Evolutionary conservation across 371 early-diverging fungal genomes (phyloP).

Genomic region (Mortierella sp.): DNA sequence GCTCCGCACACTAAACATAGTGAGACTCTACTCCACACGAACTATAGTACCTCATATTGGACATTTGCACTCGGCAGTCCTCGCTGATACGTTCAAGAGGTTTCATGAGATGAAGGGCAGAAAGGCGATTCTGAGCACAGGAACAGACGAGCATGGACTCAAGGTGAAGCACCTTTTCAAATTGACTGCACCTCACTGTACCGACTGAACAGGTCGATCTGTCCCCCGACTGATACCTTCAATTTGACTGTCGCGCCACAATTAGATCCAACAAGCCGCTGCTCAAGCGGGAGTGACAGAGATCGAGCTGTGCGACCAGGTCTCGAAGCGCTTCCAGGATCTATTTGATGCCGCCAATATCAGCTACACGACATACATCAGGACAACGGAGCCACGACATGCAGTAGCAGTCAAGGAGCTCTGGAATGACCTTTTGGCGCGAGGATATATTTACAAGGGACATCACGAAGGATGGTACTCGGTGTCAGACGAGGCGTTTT

Average conservation of each 20-base stretch:
- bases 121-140: conserved; percentile 77
- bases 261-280: conserved; percentile 94
- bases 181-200: neutral
- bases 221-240: neutral
- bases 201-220: neutral
- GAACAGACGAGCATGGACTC: conserved; percentile 97
- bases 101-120: conserved; percentile 80
- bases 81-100: conserved; percentile 87
- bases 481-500: conserved; percentile 96
- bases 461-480: conserved; percentile 96
- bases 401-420: conserved; percentile 75
- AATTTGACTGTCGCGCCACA: neutral
- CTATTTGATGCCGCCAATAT: conserved; percentile 82
- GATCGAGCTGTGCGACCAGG: conserved; percentile 81
- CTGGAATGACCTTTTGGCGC: conserved; percentile 77
- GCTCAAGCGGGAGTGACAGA: conserved; percentile 69
- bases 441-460: conserved; percentile 93
- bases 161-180: conserved; percentile 75
- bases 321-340: conserved; percentile 82
- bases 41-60: conserved; percentile 92
- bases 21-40: too few relatives aligned
- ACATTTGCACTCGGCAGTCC: conserved; percentile 90
- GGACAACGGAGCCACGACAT: conserved; percentile 90
- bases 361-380: conserved; percentile 85
- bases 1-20: neutral